Evolutionary conservation across 2,329 filamentous ascomycete genomes (phyloP).

Genomic region (Venturia effusa): DNA sequence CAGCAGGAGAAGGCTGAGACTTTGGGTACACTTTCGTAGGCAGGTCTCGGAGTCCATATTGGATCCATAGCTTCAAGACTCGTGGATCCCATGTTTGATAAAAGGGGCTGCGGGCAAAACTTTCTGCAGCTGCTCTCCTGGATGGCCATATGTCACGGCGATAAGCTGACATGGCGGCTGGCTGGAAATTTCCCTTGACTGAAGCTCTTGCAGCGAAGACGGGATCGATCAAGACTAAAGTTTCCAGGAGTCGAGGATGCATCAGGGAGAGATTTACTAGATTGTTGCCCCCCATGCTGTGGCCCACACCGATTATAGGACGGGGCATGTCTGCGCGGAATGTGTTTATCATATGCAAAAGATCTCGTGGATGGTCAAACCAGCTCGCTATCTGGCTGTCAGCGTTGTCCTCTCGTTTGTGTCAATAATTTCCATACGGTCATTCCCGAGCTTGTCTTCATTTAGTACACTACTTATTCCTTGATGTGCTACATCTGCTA

Average conservation of each 20-base stretch:
- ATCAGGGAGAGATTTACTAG: constrained; percentile 62
- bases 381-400: constrained; percentile 52
- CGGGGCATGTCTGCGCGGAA: constrained; percentile 71
- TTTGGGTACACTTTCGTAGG: constrained; percentile 52
- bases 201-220: constrained; percentile 51
- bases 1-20: constrained; percentile 6
- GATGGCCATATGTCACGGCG: constrained; percentile 79
- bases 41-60: constrained; percentile 63
- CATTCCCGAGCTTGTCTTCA: constrained; percentile 65
- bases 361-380: constrained; percentile 76
- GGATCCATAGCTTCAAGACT: constrained; percentile 63
- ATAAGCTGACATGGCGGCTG: constrained; percentile 52
- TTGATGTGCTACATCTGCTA: constrained; percentile 80
- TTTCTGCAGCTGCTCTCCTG: constrained; percentile 52
- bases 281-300: constrained; percentile 76
- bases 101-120: constrained; percentile 61
- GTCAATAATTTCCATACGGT: constrained; percentile 48
- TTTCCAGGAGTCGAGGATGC: constrained; percentile 69
- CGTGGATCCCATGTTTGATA: constrained; percentile 74
- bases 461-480: constrained; percentile 71
- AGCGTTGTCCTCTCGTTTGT: background rate
- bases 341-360: constrained; percentile 73
- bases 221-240: constrained; percentile 72
- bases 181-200: constrained; percentile 28
- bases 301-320: constrained; percentile 74